Evolutionary conservation across 768 basidiomycete species (phyloP).

Genomic region (Kwoniella sp.): DNA sequence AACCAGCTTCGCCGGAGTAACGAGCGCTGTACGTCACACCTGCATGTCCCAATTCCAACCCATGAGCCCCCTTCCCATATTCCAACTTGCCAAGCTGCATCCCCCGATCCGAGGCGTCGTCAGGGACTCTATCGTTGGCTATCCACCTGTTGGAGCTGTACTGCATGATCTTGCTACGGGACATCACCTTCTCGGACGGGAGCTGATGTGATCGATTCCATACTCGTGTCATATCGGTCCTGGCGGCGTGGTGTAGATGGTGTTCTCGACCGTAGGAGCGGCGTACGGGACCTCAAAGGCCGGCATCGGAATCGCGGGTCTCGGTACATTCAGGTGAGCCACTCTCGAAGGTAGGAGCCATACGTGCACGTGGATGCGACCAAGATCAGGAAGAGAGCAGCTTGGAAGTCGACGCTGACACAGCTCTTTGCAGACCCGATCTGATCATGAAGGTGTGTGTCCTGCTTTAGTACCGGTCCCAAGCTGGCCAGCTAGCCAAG

Average conservation of each 20-base stretch:
- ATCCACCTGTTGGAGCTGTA: no score
- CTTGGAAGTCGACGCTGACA: no score
- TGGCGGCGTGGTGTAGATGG: constrained; percentile 75
- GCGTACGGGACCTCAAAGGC: constrained; percentile 96
- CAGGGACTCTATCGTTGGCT: no score
- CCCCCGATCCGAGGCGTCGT: no score
- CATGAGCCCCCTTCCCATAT: neutral
- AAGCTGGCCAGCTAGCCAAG: no score
- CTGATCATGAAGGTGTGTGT: constrained; percentile 88
- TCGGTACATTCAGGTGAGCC: constrained; percentile 74
- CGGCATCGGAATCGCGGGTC: constrained; percentile 93
- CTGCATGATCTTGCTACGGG: no score
- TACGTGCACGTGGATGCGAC: no score
- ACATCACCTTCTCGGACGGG: neutral
- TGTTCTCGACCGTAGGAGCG: constrained; percentile 87
- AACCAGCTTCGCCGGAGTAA: constrained; percentile 79
- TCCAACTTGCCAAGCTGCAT: no score
- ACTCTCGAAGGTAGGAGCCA: no score
- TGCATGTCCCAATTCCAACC: neutral
- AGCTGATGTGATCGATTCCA: neutral
- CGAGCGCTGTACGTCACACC: constrained; percentile 72
- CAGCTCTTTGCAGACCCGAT: constrained; percentile 66
- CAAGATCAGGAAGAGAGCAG: no score
- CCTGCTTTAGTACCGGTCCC: constrained; percentile 40
- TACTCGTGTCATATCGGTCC: no score